Evolutionary conservation across 306 rosid genomes (phyloP), one percentile per base, ranked within the genome.

Genomic region (Quercus engelmannii): DNA sequence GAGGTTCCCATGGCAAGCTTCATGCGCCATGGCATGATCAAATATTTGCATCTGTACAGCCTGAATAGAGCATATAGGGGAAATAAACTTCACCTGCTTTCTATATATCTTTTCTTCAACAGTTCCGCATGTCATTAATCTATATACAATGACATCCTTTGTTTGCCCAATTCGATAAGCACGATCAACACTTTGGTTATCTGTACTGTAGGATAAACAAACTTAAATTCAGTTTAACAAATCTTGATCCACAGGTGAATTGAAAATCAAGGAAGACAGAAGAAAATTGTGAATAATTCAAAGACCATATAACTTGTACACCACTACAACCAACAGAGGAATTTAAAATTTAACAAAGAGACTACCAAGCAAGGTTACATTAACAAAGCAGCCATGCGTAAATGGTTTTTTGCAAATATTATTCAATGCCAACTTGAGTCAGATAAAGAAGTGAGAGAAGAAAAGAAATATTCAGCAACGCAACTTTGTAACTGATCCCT

Each of bases 61-160:
- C 19, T 35, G 21, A 33, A 33, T 67, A 31, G 28, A 35, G 35
- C 1, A 33, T 35, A 55, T 5, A 67, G 8, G 57, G 41, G 19
- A 56, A 82, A 72, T 43, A 58, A 73, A 79, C 21, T 52, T 81
- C 26, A 92, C 98, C 97, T 94, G 98, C 79, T 94, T 94, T 78
- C 98, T 82, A 78, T 94, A 94, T 74, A 94, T 94, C 86, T 94
- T 94, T 82, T 94, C 98, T 81, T 94, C 98, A 76, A 94, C 98
- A 82, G 98, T 94, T 69, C 97, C 98, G 5, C 97, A 87, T 9
- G 98, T 94, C 98, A 94, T 94, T 81, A 94, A 63, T 81, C 97
- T 92, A 77, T 94, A 94, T 7, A 94, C 97, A 81, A 94, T 46
- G 71, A 92, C 98, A 90, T 92, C 92, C 89, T 92, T 94, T 72